Conservation (phyloP, 331 rosid genomes). For the Saraca asoca region DNA sequence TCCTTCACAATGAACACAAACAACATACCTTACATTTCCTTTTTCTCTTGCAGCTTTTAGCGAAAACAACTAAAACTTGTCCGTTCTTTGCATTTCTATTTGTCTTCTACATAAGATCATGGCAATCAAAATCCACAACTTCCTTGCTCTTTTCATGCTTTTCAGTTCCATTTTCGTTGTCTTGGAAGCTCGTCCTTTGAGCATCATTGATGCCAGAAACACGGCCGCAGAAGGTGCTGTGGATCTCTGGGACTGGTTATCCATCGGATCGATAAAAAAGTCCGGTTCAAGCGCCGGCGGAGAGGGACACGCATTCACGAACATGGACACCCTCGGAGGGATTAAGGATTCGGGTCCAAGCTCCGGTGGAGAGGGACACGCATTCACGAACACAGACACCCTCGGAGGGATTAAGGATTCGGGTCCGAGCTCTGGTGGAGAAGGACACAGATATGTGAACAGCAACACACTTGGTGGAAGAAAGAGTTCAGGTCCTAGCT, state of each 20-base stretch:
- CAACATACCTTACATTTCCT: not conserved
- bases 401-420: no score
- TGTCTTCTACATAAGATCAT: slow-evolving; percentile 20
- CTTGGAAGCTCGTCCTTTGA: slow-evolving; percentile 55
- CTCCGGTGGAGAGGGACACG: slow-evolving; percentile 42
- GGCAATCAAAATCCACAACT: slow-evolving; percentile 23
- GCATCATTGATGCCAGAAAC: slow-evolving; percentile 22
- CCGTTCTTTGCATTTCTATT: not conserved
- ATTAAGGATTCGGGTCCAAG: slow-evolving; percentile 58
- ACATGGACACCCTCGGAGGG: slow-evolving; percentile 42
- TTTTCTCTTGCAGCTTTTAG: not conserved
- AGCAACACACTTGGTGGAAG: slow-evolving; percentile 38
- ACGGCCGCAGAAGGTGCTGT: slow-evolving; percentile 25
- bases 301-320: slow-evolving; percentile 45
- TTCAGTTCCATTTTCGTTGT: slow-evolving; percentile 30
- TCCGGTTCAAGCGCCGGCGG: slow-evolving; percentile 52
- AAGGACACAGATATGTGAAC: no score
- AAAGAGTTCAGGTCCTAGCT: slow-evolving; percentile 38
- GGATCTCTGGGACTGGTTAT: slow-evolving; percentile 54
- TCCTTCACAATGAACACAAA: slow-evolving; percentile 5
- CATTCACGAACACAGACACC: not conserved
- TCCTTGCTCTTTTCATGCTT: slow-evolving; percentile 38
- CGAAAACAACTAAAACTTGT: not conserved
- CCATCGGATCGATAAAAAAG: slow-evolving; percentile 58
- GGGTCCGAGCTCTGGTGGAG: no score